Percentiles rank a stretch among this genome's conserved stretches.
Evolutionary conservation across 2,329 filamentous ascomycete genomes (phyloP).

Genomic region (Pseudocercospora cruenta): DNA sequence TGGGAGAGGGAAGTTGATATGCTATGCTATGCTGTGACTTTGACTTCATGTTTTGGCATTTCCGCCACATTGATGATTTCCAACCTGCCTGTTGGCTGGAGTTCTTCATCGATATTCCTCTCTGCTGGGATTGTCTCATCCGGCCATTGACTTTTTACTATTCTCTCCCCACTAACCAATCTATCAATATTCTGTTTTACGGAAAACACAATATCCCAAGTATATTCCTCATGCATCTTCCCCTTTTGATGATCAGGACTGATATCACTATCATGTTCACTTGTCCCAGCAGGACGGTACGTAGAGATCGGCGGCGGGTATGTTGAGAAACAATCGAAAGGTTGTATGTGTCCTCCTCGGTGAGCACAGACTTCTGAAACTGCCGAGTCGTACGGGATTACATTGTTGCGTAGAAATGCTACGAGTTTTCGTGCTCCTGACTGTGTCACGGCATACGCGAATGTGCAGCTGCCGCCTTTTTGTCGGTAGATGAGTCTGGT

Average conservation of each 20-base stretch:
- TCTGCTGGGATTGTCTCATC: neutral
- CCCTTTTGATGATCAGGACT: neutral
- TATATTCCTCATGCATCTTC: neutral
- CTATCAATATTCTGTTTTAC: neutral
- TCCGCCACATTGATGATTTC: neutral
- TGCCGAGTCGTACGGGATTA: neutral
- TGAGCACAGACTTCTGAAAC: neutral
- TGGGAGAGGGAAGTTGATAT: slow-evolving; percentile 4
- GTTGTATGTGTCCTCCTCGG: neutral
- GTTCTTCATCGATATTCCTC: neutral
- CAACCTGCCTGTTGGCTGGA: neutral
- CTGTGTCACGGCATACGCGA: neutral
- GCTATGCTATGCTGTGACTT: neutral
- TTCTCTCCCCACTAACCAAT: neutral
- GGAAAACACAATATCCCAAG: neutral
- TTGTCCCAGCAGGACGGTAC: neutral
- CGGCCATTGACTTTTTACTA: neutral
- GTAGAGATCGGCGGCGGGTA: neutral
- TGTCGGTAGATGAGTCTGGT: neutral
- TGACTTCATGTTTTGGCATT: neutral
- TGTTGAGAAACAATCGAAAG: neutral
- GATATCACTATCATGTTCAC: neutral
- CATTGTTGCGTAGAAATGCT: neutral
- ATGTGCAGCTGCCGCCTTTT: neutral
- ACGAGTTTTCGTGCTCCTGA: neutral